Conservation (phyloP, 257 asterid genomes). For the Nyctanthes arbortristis region DNA sequence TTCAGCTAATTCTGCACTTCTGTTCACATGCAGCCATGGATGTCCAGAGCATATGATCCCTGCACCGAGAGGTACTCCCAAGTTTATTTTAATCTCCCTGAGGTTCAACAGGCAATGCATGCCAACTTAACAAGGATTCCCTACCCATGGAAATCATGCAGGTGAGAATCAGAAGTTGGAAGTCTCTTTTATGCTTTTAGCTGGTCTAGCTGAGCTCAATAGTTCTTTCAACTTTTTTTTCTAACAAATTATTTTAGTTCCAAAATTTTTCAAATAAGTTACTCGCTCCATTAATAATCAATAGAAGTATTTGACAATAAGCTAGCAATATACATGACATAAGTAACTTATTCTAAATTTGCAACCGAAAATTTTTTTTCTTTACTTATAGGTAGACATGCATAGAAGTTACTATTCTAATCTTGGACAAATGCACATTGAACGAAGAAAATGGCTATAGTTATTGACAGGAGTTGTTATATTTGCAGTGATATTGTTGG, state of each 20-base stretch:
- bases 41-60: conserved; percentile 91
- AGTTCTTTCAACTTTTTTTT: not conserved
- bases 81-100: conserved; percentile 76
- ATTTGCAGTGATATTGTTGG: conserved; percentile 77
- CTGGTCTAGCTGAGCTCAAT: not conserved
- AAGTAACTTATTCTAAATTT: not conserved
- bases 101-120: conserved; percentile 87
- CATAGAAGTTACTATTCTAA: not conserved
- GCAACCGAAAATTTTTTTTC: not conserved
- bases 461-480: conserved; percentile 14
- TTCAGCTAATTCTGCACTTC: conserved; percentile 12
- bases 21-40: conserved; percentile 71
- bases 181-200: conserved; percentile 18
- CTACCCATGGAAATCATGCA: conserved; percentile 91
- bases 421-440: not conserved
- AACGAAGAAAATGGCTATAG: not conserved
- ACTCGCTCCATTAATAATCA: not conserved
- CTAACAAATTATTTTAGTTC: not conserved
- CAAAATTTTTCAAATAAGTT: not conserved
- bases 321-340: not conserved
- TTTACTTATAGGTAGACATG: not conserved
- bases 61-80: conserved; percentile 79
- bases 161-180: conserved; percentile 38
- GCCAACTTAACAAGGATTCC: conserved; percentile 72
- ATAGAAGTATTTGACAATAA: not conserved